Percentiles rank a stretch among this genome's conserved stretches.
Evolutionary conservation across 805 yeast genomes (phyloP).

Genomic region (Candida alai): DNA sequence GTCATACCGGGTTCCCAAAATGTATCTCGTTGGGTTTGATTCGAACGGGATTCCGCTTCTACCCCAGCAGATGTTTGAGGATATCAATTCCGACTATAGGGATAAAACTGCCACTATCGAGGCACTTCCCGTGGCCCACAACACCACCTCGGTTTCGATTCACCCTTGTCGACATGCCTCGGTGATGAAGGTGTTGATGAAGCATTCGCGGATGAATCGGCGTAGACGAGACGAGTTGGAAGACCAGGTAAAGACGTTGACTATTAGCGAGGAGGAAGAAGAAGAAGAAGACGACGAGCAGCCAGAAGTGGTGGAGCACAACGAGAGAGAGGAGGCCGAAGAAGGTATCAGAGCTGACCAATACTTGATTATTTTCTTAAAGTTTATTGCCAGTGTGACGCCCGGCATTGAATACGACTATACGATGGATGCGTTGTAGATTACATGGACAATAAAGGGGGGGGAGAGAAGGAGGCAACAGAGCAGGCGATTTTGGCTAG

Average conservation of each 20-base stretch:
- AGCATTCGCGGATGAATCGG: slow-evolving; percentile 54
- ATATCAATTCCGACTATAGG: slow-evolving; percentile 85
- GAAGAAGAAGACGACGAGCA: slow-evolving; percentile 10
- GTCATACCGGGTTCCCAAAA: slow-evolving; percentile 91
- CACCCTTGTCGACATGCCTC: slow-evolving; percentile 96
- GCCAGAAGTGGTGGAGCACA: slow-evolving; percentile 14
- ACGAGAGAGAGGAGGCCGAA: slow-evolving; percentile 22
- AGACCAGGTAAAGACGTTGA: slow-evolving; percentile 45
- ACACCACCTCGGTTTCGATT: slow-evolving; percentile 78
- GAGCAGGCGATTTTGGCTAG: too few relatives aligned
- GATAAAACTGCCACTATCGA: slow-evolving; percentile 97
- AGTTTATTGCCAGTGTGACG: slow-evolving; percentile 93
- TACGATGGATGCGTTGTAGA: slow-evolving; percentile 89
- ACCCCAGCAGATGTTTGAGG: slow-evolving; percentile 92
- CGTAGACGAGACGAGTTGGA: slow-evolving; percentile 21
- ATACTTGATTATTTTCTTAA: slow-evolving; percentile 81
- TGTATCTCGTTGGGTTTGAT: slow-evolving; percentile 86
- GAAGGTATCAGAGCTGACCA: slow-evolving; percentile 76
- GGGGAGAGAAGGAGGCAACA: too few relatives aligned
- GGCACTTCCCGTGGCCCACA: slow-evolving; percentile 76
- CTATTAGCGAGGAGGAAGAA: slow-evolving; percentile 34
- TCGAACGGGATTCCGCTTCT: slow-evolving; percentile 79
- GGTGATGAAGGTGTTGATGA: slow-evolving; percentile 87
- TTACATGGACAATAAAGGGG: too few relatives aligned
- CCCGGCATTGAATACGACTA: slow-evolving; percentile 98